These are phyloP conservation scores for Aegle marmelos DNA, from an alignment of 345 rosid genomes.

Conservation along the genomic window DNA sequence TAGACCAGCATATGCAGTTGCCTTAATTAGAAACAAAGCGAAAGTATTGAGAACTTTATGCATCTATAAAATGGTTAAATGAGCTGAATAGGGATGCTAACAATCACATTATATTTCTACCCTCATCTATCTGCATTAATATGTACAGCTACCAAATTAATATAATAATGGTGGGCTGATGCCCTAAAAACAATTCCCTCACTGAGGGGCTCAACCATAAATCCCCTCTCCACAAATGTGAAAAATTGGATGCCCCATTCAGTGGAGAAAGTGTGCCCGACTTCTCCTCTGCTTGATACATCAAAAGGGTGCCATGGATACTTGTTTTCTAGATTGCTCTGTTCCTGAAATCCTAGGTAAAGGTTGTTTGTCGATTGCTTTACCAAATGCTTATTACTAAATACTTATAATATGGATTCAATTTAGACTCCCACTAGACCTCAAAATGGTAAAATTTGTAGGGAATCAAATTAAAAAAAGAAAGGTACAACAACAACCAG, in stretches of 20 bases:
- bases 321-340: no score
- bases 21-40: neutral
- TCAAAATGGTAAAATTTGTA: no score
- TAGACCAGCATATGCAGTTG: neutral
- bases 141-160: neutral
- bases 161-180: no score
- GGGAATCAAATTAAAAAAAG: neutral
- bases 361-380: no score
- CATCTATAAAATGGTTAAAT: neutral
- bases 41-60: neutral
- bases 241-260: slow-evolving; percentile 59
- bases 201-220: no score
- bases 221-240: neutral
- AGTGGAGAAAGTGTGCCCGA: slow-evolving; percentile 61
- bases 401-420: neutral
- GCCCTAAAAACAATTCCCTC: no score
- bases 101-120: neutral
- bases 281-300: slow-evolving; percentile 68
- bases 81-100: neutral
- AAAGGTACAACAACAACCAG: neutral
- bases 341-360: no score
- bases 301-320: slow-evolving; percentile 68
- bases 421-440: neutral
- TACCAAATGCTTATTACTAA: no score
- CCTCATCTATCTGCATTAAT: neutral